A percentile compares a stretch with the other conserved stretches of the same genome.
Evolutionary conservation across 805 yeast species (phyloP).

Genomic region (Scheffersomyces amazonensis): DNA sequence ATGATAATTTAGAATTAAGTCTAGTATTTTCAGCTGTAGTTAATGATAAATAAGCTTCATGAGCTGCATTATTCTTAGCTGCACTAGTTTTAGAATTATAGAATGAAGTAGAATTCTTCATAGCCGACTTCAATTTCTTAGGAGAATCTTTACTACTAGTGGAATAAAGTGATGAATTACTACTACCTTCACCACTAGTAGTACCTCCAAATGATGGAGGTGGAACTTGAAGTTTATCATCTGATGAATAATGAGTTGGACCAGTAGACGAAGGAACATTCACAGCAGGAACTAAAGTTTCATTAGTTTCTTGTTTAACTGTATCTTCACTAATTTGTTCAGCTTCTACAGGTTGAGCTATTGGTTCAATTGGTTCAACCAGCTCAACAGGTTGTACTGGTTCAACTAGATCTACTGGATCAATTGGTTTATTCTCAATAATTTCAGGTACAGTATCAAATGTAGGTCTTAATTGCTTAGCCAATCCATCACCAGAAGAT

Average conservation of each 20-base stretch:
- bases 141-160: slow-evolving; percentile 22
- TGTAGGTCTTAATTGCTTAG: slow-evolving; percentile 25
- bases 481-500: slow-evolving; percentile 11
- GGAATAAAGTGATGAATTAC: slow-evolving; percentile 31
- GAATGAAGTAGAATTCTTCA: slow-evolving; percentile 37
- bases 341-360: not conserved
- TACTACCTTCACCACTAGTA: slow-evolving; percentile 17
- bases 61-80: slow-evolving; percentile 41
- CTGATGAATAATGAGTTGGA: too few relatives aligned
- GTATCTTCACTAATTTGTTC: not conserved
- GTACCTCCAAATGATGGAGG: slow-evolving; percentile 2
- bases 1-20: slow-evolving; percentile 58
- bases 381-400: not conserved
- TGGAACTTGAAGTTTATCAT: slow-evolving; percentile 9
- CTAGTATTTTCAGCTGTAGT: slow-evolving; percentile 81
- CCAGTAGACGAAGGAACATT: too few relatives aligned
- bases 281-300: not conserved
- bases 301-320: not conserved
- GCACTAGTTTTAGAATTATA: slow-evolving; percentile 9
- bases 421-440: slow-evolving; percentile 15
- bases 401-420: not conserved
- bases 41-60: slow-evolving; percentile 61
- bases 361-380: not conserved
- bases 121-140: slow-evolving; percentile 46
- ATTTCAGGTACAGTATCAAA: slow-evolving; percentile 29